Evolutionary conservation across 2,329 filamentous ascomycete species (phyloP).

Genomic region (Fusarium newnesense): DNA sequence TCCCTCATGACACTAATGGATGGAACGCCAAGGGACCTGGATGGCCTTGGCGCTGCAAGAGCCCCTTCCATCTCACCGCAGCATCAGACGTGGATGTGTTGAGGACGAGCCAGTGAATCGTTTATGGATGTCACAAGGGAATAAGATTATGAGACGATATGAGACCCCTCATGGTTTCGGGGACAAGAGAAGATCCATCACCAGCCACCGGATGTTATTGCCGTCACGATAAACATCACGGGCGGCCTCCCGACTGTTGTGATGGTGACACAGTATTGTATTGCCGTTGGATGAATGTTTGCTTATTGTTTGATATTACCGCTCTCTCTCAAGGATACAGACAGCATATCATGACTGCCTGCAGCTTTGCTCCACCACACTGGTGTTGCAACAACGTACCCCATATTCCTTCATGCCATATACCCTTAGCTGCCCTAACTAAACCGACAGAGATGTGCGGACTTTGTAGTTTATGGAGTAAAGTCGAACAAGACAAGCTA

Average conservation of each 20-base stretch:
- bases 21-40: slow-evolving; percentile 34
- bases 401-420: slow-evolving; percentile 2
- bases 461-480: not conserved
- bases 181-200: not conserved
- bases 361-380: slow-evolving; percentile 21
- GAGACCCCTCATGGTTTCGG: slow-evolving; percentile 19
- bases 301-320: not conserved
- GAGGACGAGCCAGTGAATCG: slow-evolving; percentile 22
- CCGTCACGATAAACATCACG: not conserved
- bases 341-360: slow-evolving; percentile 21
- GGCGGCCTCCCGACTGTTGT: slow-evolving; percentile 30
- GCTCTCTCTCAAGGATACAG: not conserved
- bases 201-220: slow-evolving; percentile 4
- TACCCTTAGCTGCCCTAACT: not conserved
- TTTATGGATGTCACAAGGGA: slow-evolving; percentile 22
- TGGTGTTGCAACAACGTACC: slow-evolving; percentile 1
- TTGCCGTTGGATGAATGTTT: not conserved
- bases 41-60: slow-evolving; percentile 34
- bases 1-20: not conserved
- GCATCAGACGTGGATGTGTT: slow-evolving; percentile 20
- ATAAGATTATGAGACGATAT: slow-evolving; percentile 23
- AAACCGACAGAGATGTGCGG: not conserved
- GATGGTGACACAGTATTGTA: not conserved
- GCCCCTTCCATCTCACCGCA: slow-evolving; percentile 38
- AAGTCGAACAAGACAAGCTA: not conserved